These are phyloP conservation scores for Aspergillus brunneoviolaceus DNA, from an alignment of 2,329 filamentous ascomycete species.

Conservation along the genomic window DNA sequence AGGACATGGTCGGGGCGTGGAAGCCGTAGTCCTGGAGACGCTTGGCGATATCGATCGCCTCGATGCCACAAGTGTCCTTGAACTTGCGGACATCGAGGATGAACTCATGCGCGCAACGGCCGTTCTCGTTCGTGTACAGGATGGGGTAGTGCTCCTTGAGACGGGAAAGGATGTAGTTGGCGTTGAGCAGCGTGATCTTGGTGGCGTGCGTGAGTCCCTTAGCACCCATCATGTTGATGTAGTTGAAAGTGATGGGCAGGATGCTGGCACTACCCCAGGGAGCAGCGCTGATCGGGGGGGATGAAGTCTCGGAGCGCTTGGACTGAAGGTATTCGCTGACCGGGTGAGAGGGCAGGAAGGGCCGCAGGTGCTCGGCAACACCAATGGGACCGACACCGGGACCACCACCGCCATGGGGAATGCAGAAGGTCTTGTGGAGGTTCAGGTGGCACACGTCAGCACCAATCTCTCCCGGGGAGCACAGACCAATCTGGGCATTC, in stretches of 20 bases:
- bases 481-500: constrained; percentile 96
- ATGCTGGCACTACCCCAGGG: constrained; percentile 88
- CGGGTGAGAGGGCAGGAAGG: constrained; percentile 73
- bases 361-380: constrained; percentile 76
- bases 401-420: constrained; percentile 91
- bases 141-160: constrained; percentile 85
- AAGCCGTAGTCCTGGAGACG: constrained; percentile 96
- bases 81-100: constrained; percentile 87
- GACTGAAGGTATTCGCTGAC: constrained; percentile 51
- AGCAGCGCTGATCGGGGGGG: constrained; percentile 72
- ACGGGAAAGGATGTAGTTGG: constrained; percentile 91
- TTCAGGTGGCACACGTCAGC: constrained; percentile 97
- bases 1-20: constrained; percentile 96
- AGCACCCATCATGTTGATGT: constrained; percentile 89
- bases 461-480: constrained; percentile 90
- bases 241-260: constrained; percentile 90
- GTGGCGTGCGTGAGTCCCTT: constrained; percentile 84
- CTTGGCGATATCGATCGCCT: constrained; percentile 94
- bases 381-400: constrained; percentile 93
- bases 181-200: constrained; percentile 89
- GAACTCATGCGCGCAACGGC: constrained; percentile 94
- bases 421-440: constrained; percentile 98
- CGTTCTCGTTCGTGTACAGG: constrained; percentile 86
- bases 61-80: constrained; percentile 76
- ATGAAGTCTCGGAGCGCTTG: constrained; percentile 49